Conservation (phyloP, 345 rosid species). For the Clausena lansium region DNA sequence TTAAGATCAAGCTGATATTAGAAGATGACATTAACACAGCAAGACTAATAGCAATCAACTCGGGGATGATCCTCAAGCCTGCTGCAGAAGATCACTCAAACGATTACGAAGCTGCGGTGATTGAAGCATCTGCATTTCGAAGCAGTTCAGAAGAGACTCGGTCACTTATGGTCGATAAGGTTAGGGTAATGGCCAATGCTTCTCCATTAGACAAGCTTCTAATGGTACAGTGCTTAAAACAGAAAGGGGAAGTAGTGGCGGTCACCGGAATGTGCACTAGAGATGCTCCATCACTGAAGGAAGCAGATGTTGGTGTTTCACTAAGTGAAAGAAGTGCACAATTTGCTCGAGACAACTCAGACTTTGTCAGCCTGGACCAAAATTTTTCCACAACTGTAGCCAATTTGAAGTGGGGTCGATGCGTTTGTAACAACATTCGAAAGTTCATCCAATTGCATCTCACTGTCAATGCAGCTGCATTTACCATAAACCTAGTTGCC, state of each 20-base stretch:
- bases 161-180: not conserved
- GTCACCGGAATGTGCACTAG: not conserved
- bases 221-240: conserved; percentile 1
- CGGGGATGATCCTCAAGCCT: not conserved
- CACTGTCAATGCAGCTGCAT: not conserved
- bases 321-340: not conserved
- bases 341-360: not conserved
- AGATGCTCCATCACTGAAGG: conserved; percentile 11
- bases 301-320: not conserved
- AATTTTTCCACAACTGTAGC: not conserved
- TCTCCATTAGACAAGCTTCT: conserved; percentile 6
- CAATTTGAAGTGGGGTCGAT: not conserved
- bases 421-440: not conserved
- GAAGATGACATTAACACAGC: not conserved
- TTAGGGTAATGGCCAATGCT: not conserved
- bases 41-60: not conserved
- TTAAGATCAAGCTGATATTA: not conserved
- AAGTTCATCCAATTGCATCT: not conserved
- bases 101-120: not conserved
- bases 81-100: not conserved
- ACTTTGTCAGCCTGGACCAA: not conserved
- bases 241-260: not conserved
- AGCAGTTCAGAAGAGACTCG: not conserved
- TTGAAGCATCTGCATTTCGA: not conserved
- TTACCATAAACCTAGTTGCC: not conserved